Percentiles rank a stretch among this genome's conserved stretches.
phyloP scores from a whole-genome alignment of 257 asterid genomes.

The Ocimum tenuiflorum region DNA sequence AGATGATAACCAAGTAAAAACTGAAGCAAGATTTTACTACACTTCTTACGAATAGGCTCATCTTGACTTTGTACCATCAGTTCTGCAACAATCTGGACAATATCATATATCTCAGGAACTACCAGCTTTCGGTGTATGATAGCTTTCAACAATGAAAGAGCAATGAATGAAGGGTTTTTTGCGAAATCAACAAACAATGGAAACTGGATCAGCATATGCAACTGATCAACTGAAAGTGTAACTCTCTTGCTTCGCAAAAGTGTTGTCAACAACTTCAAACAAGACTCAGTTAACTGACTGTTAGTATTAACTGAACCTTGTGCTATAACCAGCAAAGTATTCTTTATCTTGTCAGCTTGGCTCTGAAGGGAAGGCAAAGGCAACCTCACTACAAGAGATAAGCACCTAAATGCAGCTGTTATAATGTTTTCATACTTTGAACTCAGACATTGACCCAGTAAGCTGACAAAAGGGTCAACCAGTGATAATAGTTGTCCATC shows the following conservation, averaged over 20 bases:
- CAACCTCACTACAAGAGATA: slow-evolving; percentile 55
- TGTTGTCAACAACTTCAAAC: slow-evolving; percentile 60
- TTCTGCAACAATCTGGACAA: slow-evolving; percentile 62
- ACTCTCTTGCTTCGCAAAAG: slow-evolving; percentile 61
- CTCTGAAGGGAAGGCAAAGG: slow-evolving; percentile 73
- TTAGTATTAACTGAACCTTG: slow-evolving; percentile 57
- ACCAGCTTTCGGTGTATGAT: slow-evolving; percentile 64
- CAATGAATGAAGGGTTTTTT: slow-evolving; percentile 61
- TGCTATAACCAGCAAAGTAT: slow-evolving; percentile 64
- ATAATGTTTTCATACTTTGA: slow-evolving; percentile 66
- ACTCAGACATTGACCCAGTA: slow-evolving; percentile 61
- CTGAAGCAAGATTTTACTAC: slow-evolving; percentile 73
- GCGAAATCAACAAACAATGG: slow-evolving; percentile 84
- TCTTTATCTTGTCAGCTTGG: slow-evolving; percentile 65
- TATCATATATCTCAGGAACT: slow-evolving; percentile 73
- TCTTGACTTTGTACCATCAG: slow-evolving; percentile 79
- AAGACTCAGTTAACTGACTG: slow-evolving; percentile 69
- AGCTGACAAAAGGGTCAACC: slow-evolving; percentile 66
- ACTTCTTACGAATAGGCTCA: slow-evolving; percentile 73
- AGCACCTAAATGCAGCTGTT: slow-evolving; percentile 63
- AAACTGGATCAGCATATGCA: slow-evolving; percentile 73
- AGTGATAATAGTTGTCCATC: slow-evolving; percentile 45
- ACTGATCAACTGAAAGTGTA: slow-evolving; percentile 68
- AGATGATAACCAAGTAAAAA: slow-evolving; percentile 70
- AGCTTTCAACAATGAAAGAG: slow-evolving; percentile 81